Percentiles rank a stretch among this genome's conserved stretches.
phyloP scores from a whole-genome alignment of 495 filamentous ascomycete species.

The Aspergillus saccharolyticus region DNA sequence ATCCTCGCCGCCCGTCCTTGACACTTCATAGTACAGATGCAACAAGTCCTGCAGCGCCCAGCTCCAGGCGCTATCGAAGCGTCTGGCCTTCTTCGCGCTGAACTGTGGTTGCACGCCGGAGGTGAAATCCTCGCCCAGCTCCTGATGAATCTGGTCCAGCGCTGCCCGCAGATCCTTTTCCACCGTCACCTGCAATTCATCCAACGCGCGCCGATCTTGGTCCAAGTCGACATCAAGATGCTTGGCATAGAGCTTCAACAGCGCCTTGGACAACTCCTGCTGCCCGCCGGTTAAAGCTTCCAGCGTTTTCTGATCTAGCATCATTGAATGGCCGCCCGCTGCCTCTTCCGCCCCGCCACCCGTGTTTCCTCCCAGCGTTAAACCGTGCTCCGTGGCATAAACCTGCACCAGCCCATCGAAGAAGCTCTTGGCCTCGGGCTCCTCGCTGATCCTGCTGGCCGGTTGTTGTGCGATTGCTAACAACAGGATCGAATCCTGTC shows the following conservation, averaged over 20 bases:
- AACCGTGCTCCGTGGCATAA: conserved; percentile 74
- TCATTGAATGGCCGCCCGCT: conserved; percentile 61
- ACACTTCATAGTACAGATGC: conserved; percentile 97
- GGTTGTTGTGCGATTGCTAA: conserved; percentile 92
- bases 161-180: not conserved
- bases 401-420: conserved; percentile 51
- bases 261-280: conserved; percentile 89
- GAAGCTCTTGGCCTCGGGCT: conserved; percentile 86
- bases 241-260: conserved; percentile 84
- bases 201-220: conserved; percentile 57
- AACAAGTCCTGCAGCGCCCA: conserved; percentile 97
- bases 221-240: conserved; percentile 94
- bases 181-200: too few relatives aligned
- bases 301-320: conserved; percentile 85
- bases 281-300: conserved; percentile 96
- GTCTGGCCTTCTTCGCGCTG: conserved; percentile 86
- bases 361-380: conserved; percentile 67
- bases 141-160: conserved; percentile 71
- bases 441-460: conserved; percentile 75
- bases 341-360: conserved; percentile 63
- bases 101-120: conserved; percentile 91
- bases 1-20: conserved; percentile 82
- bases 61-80: conserved; percentile 99
- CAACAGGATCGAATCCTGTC: conserved; percentile 87
- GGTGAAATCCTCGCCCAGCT: conserved; percentile 91